Evolutionary conservation across 23 red algal genomes (phyloP).

Genomic region (Gracilaria vermiculophylla): DNA sequence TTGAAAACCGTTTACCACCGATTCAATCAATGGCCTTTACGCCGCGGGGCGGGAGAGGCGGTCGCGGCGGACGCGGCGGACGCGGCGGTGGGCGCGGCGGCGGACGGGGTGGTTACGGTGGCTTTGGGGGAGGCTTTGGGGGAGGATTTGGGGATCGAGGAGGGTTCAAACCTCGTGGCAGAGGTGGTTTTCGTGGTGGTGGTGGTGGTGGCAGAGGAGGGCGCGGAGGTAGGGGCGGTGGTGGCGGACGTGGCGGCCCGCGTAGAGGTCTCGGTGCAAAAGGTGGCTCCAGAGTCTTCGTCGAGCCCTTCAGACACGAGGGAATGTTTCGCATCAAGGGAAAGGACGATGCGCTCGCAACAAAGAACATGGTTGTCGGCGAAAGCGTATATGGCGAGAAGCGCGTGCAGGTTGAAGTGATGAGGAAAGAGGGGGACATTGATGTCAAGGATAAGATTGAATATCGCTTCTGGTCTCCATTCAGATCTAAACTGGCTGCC

Average conservation of each 20-base stretch:
- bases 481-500: constrained; percentile 96
- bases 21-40: constrained; percentile 65
- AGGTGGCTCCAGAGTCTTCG: constrained; percentile 82
- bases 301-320: constrained; percentile 87
- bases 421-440: constrained; percentile 29
- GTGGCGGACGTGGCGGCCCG: constrained; percentile 25
- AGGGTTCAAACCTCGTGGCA: constrained; percentile 67
- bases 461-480: constrained; percentile 99
- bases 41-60: constrained; percentile 36
- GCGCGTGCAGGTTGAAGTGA: constrained; percentile 81
- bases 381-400: constrained; percentile 99
- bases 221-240: constrained; percentile 51
- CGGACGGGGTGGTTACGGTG: constrained; percentile 40
- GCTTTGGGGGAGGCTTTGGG: constrained; percentile 35
- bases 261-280: constrained; percentile 45
- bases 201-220: constrained; percentile 53
- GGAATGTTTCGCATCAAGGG: constrained; percentile 92
- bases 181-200: constrained; percentile 49
- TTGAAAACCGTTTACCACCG: too few relatives aligned
- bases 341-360: constrained; percentile 96
- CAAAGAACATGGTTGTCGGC: constrained; percentile 89
- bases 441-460: constrained; percentile 94
- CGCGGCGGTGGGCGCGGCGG: constrained; percentile 52
- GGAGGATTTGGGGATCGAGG: constrained; percentile 70
- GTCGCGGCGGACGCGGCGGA: background rate